phyloP scores from a whole-genome alignment of 1,284 basidiomycete genomes.

The Puccinia brachypodii region DNA sequence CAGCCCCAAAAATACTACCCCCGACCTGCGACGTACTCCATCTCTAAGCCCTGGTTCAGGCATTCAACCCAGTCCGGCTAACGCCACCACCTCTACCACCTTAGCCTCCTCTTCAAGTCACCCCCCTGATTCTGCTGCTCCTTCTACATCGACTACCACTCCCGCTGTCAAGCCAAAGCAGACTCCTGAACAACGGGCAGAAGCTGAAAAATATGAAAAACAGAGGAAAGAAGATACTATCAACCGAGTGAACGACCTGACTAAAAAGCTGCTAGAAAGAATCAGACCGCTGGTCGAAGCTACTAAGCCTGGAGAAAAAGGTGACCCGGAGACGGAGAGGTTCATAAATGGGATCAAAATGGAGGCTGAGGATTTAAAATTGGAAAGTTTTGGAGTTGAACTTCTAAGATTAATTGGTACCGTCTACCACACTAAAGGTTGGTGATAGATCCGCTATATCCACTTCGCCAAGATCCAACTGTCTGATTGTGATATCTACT shows the following conservation, averaged over 20 bases:
- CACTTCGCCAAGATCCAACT: not conserved
- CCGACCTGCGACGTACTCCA: not conserved
- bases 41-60: slow-evolving; percentile 10
- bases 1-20: slow-evolving; percentile 1
- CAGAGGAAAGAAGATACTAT: slow-evolving; percentile 60
- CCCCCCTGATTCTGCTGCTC: slow-evolving; percentile 7
- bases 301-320: slow-evolving; percentile 60
- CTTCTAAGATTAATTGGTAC: slow-evolving; percentile 61
- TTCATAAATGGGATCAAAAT: slow-evolving; percentile 73
- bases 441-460: not conserved
- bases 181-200: slow-evolving; percentile 59
- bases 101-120: slow-evolving; percentile 16
- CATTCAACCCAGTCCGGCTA: slow-evolving; percentile 31
- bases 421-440: slow-evolving; percentile 46
- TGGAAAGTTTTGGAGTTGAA: slow-evolving; percentile 98
- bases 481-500: not conserved
- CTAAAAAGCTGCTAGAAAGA: slow-evolving; percentile 75
- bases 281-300: slow-evolving; percentile 86
- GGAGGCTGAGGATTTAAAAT: slow-evolving; percentile 93
- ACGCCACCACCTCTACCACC: slow-evolving; percentile 27
- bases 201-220: slow-evolving; percentile 70
- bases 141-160: not conserved
- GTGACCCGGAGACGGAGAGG: slow-evolving; percentile 52
- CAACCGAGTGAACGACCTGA: slow-evolving; percentile 64
- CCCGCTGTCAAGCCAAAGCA: slow-evolving; percentile 35